A percentile compares a stretch with the other conserved stretches of the same genome.
These are phyloP conservation scores for Gossypium davidsonii DNA, from an alignment of 441 rosid species.

Conservation along the genomic window DNA sequence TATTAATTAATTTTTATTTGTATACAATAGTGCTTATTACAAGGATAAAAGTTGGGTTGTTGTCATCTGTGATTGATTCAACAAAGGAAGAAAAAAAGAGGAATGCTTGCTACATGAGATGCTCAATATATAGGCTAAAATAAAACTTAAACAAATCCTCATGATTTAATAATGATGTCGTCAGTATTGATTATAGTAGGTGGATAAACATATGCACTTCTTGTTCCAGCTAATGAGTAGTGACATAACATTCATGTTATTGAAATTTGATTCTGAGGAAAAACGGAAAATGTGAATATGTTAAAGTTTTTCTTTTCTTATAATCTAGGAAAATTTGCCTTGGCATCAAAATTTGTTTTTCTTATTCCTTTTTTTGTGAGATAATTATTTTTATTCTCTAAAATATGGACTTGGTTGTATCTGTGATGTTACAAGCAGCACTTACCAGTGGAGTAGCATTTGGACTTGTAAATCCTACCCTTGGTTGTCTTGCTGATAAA, in stretches of 20 bases:
- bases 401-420: constrained; percentile 13
- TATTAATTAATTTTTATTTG: background rate
- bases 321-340: background rate
- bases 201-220: background rate
- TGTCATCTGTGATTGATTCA: background rate
- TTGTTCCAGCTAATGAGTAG: background rate
- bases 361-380: background rate
- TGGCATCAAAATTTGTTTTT: background rate
- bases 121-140: background rate
- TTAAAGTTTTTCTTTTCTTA: background rate
- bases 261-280: background rate
- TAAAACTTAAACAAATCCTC: background rate
- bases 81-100: background rate
- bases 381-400: background rate
- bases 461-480: constrained; percentile 83
- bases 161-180: background rate
- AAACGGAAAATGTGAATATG: background rate
- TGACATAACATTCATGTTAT: background rate
- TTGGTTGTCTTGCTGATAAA: constrained; percentile 80
- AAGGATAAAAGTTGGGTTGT: background rate
- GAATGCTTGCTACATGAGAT: background rate
- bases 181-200: background rate
- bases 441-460: constrained; percentile 71
- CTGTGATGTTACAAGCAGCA: constrained; percentile 41
- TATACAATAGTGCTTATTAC: background rate